These are phyloP conservation scores for Ceratocystis smalleyi DNA, from an alignment of 2,329 filamentous ascomycete genomes.

Conservation along the genomic window DNA sequence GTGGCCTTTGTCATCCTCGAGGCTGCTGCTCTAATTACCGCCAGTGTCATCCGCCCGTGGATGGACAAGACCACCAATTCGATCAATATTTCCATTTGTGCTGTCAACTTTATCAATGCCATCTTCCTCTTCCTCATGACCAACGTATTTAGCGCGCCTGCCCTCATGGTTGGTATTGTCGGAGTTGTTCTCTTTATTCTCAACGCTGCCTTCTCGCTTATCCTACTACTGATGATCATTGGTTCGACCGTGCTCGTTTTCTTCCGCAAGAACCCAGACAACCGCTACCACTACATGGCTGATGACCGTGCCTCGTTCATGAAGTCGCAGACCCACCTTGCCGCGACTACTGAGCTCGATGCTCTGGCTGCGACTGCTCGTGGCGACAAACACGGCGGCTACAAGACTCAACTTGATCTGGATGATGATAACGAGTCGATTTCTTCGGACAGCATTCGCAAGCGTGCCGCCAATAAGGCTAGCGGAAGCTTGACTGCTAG, in stretches of 20 bases:
- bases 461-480: slow-evolving; percentile 24
- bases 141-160: slow-evolving; percentile 68
- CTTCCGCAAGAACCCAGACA: slow-evolving; percentile 85
- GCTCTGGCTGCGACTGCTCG: slow-evolving; percentile 77
- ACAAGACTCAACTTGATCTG: slow-evolving; percentile 24
- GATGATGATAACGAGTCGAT: slow-evolving; percentile 31
- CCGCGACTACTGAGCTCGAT: slow-evolving; percentile 67
- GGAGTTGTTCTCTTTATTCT: slow-evolving; percentile 79
- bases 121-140: slow-evolving; percentile 85
- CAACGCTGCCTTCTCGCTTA: slow-evolving; percentile 69
- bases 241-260: slow-evolving; percentile 51
- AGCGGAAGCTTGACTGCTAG: slow-evolving; percentile 22
- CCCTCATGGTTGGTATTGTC: slow-evolving; percentile 71
- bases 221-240: slow-evolving; percentile 65
- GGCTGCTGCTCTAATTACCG: slow-evolving; percentile 57
- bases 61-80: slow-evolving; percentile 98
- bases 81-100: slow-evolving; percentile 86
- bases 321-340: slow-evolving; percentile 79
- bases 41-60: slow-evolving; percentile 74
- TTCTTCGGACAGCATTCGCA: slow-evolving; percentile 27
- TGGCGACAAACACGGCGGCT: slow-evolving; percentile 52
- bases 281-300: slow-evolving; percentile 88
- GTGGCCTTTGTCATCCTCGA: slow-evolving; percentile 74
- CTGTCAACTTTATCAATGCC: slow-evolving; percentile 78
- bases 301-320: slow-evolving; percentile 95